Conservation (phyloP, 164 flowering plant species). For the Euptelea pleiosperma region DNA sequence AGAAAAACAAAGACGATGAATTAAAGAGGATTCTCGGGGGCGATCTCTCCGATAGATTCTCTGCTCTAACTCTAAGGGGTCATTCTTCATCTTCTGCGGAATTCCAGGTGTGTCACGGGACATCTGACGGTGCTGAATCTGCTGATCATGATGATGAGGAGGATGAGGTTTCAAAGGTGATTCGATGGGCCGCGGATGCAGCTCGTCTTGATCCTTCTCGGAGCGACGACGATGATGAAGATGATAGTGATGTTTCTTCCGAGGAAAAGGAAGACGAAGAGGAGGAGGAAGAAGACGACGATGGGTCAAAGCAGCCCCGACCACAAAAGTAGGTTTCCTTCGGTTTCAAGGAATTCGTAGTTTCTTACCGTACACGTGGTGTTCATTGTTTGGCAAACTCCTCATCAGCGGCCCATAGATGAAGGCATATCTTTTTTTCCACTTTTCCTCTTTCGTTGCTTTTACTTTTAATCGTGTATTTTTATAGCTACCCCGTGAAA, state of each 20-base stretch:
- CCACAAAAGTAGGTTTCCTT: not conserved
- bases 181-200: slow-evolving; percentile 78
- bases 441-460: no score
- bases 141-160: slow-evolving; percentile 18
- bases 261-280: not conserved
- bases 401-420: no score
- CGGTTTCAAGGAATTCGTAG: not conserved
- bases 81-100: slow-evolving; percentile 20
- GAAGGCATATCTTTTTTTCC: no score
- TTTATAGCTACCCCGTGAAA: no score
- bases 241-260: not conserved
- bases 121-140: not conserved
- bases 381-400: no score
- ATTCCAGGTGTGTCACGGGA: not conserved
- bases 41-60: slow-evolving; percentile 59
- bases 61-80: slow-evolving; percentile 59
- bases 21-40: slow-evolving; percentile 19
- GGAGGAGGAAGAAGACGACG: slow-evolving; percentile 8
- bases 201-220: slow-evolving; percentile 77
- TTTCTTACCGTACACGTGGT: not conserved
- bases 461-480: no score
- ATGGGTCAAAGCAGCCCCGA: not conserved
- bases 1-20: slow-evolving; percentile 26
- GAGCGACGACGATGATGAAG: slow-evolving; percentile 14
- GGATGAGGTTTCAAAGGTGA: slow-evolving; percentile 43